Conservation (phyloP, 192 early-diverging fungal species). For the Linderina pennispora region DNA sequence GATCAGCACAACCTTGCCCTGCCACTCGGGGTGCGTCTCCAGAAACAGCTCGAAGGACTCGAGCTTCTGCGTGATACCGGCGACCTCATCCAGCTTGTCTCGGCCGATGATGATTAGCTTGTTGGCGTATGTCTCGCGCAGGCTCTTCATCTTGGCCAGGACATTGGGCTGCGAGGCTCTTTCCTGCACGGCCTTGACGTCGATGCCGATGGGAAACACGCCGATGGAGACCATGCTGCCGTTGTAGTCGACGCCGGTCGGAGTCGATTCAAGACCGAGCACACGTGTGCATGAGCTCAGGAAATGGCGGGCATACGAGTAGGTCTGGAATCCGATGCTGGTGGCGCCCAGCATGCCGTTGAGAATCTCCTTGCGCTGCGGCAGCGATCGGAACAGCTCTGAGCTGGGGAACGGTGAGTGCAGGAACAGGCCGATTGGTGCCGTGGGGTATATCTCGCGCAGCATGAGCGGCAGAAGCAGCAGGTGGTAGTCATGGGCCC, state of each 20-base stretch:
- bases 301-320: conserved; percentile 92
- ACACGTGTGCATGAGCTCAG: conserved; percentile 88
- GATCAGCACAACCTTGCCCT: conserved; percentile 83
- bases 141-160: conserved; percentile 66
- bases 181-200: conserved; percentile 64
- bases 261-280: conserved; percentile 88
- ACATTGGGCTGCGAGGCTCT: conserved; percentile 62
- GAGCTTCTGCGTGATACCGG: conserved; percentile 94
- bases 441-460: conserved; percentile 64
- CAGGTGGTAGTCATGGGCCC: conserved; percentile 97
- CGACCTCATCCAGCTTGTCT: conserved; percentile 91
- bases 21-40: conserved; percentile 85
- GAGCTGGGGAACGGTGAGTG: conserved; percentile 96
- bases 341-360: conserved; percentile 87
- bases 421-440: conserved; percentile 89
- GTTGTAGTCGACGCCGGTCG: conserved; percentile 77
- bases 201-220: conserved; percentile 98
- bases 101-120: conserved; percentile 96
- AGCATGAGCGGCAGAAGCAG: conserved; percentile 87
- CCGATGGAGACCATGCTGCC: conserved; percentile 73
- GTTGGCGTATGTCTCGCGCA: conserved; percentile 76
- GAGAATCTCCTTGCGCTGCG: conserved; percentile 75
- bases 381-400: conserved; percentile 88
- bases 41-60: conserved; percentile 92
- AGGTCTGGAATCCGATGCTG: conserved; percentile 95